phyloP scores from a whole-genome alignment of 2,329 filamentous ascomycete genomes.

The Didymella glomerata region DNA sequence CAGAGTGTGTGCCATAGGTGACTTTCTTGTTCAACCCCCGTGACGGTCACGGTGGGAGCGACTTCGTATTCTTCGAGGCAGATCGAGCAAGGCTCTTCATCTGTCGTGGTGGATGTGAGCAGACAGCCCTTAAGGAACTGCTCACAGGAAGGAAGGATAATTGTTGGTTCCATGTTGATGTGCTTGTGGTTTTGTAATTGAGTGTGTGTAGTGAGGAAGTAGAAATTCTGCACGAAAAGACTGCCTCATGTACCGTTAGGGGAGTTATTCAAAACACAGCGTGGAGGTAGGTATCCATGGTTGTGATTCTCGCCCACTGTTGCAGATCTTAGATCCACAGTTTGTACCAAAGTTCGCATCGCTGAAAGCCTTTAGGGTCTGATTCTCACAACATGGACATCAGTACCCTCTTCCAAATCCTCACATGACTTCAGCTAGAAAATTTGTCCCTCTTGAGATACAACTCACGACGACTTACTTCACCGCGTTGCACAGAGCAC shows the following conservation, averaged over 20 bases:
- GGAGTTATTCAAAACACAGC: background rate
- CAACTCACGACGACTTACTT: background rate
- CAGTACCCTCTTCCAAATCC: too few relatives aligned
- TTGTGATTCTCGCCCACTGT: background rate
- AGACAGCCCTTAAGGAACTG: background rate
- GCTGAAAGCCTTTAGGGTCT: background rate
- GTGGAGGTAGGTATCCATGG: background rate
- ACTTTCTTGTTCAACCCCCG: background rate
- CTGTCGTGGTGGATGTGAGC: background rate
- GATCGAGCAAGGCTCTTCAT: background rate
- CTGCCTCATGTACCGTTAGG: background rate
- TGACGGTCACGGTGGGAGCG: background rate
- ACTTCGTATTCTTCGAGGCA: background rate
- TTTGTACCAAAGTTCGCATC: background rate
- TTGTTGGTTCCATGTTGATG: background rate
- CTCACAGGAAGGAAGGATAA: background rate
- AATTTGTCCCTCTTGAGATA: too few relatives aligned
- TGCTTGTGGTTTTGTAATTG: background rate
- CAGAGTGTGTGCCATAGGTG: background rate
- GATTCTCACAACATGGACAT: too few relatives aligned
- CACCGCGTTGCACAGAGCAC: constrained; percentile 8
- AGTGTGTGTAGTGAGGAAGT: background rate
- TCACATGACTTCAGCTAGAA: too few relatives aligned
- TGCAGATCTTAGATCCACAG: too few relatives aligned
- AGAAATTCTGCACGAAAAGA: background rate